Evolutionary conservation across 2,329 filamentous ascomycete genomes (phyloP).

Genomic region (Arachnopeziza araneosa): DNA sequence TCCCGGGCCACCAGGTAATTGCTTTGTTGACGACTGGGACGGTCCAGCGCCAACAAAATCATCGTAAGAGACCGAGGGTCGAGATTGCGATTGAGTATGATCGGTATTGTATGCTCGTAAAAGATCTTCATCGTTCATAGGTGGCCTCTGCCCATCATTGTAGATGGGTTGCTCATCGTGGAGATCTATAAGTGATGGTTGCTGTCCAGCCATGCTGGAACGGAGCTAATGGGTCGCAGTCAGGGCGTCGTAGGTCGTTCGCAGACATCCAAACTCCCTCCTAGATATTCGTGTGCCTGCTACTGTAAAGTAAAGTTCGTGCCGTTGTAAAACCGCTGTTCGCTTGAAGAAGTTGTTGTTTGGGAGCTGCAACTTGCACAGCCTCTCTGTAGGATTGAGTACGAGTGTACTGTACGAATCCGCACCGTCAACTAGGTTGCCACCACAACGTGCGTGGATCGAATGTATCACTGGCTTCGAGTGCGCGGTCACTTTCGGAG

Average conservation of each 20-base stretch:
- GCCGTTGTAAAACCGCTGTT: not conserved
- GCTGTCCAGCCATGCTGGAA: conserved; percentile 55
- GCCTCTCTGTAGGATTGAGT: conserved; percentile 13
- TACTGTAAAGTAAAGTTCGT: not conserved
- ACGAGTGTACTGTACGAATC: conserved; percentile 7
- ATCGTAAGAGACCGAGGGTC: conserved; percentile 90
- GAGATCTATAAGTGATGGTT: conserved; percentile 62
- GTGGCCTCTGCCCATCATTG: conserved; percentile 67
- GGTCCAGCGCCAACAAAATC: conserved; percentile 73
- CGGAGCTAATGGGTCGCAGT: conserved; percentile 26
- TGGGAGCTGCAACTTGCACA: conserved; percentile 5
- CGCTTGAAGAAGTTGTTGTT: not conserved
- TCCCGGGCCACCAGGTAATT: conserved; percentile 31
- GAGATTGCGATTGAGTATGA: conserved; percentile 58
- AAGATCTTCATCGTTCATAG: conserved; percentile 76
- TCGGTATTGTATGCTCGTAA: conserved; percentile 60
- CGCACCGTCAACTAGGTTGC: conserved; percentile 5
- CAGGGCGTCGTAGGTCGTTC: not conserved
- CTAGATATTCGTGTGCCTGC: not conserved
- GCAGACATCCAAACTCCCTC: not conserved
- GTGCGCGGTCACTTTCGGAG: not conserved
- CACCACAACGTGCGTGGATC: not conserved
- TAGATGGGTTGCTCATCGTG: conserved; percentile 69
- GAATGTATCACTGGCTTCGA: not conserved
- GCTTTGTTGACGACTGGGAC: conserved; percentile 43